Base-by-base conservation (phyloP, 768 basidiomycete species). In the Cystofilobasidium ferigula region DNA sequence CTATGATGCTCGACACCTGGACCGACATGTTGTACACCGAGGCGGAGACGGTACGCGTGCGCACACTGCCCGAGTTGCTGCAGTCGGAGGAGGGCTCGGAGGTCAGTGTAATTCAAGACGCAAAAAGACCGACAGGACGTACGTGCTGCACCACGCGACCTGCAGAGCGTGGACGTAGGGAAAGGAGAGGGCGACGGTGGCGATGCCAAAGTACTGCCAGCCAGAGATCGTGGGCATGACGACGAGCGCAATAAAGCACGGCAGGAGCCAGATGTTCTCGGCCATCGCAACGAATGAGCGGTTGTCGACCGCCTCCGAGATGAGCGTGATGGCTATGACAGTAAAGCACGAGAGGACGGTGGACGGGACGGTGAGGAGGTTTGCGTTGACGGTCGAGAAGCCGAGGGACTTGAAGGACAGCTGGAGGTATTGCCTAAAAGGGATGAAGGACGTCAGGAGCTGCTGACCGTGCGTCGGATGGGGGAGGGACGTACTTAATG, bases 291-390 rank as follows among this genome's bases (percentile, higher is more conserved):
- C 61, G 56, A 70, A 72, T 0, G 71, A 63, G 20, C 70, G 68
- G 57, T 63, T 66, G 51, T 70, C 62, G 30, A 73, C 38, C 5
- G 38, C 58, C 26, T 30, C 26, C 8, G 30, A 32, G 24, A 42
- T 6, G 22, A 60, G 1, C 1, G 36, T 9, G 38, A 60, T 28
- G 35, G 10, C 24, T 10, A 30, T 12, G 16, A 60, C 5, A 18
- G 74, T 69, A 54, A 74, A 62, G 54, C 83, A 82, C 7, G 80
- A 81, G 0, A 79, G 74, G 18, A 84, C 77, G 16, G 79, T 79
- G 1, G 82, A 82, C 0, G 86, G 85, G 38, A 86, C 81, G 51
- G 80, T 79, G 34, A 86, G 79, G 24, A 86, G 78, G 70, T 84
- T 86, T 20, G 84, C 79, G 70, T 83, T 75, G 1, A 82, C 82